A percentile compares a stretch with the other conserved stretches of the same genome.
Evolutionary conservation across 805 yeast genomes (phyloP).

Genomic region (Cyberlindnera mrakii): DNA sequence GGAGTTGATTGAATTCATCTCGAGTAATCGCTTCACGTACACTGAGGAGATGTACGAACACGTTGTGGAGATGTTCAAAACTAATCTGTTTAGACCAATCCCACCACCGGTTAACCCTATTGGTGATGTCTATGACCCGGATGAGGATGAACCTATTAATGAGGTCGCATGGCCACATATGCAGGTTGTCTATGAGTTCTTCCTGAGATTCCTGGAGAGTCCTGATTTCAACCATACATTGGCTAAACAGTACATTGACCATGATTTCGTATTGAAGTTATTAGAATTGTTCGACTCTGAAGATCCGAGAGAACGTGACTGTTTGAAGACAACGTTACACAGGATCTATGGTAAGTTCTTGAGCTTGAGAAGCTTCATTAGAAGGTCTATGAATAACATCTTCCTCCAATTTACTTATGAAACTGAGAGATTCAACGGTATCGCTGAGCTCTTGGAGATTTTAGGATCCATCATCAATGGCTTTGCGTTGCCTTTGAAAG

Average conservation of each 20-base stretch:
- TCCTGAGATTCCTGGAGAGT: conserved; percentile 85
- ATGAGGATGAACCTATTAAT: conserved; percentile 95
- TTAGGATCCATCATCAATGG: conserved; percentile 96
- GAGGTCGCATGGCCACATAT: conserved; percentile 99
- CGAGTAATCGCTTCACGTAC: conserved; percentile 74
- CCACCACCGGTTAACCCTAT: conserved; percentile 98
- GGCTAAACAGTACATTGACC: conserved; percentile 93
- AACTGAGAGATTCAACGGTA: conserved; percentile 92
- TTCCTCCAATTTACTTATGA: conserved; percentile 91
- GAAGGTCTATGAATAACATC: conserved; percentile 87
- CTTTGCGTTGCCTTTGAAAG: conserved; percentile 93
- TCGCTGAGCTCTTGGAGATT: conserved; percentile 90
- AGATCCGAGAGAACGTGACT: conserved; percentile 94
- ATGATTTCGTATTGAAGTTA: conserved; percentile 71
- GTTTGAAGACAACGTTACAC: conserved; percentile 90
- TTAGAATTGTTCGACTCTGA: conserved; percentile 92
- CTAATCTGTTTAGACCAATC: conserved; percentile 87
- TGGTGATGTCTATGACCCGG: conserved; percentile 95
- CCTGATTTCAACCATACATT: conserved; percentile 91
- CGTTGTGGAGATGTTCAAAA: conserved; percentile 84
- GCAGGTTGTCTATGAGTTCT: conserved; percentile 94
- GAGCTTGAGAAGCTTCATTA: conserved; percentile 80
- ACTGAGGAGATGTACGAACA: conserved; percentile 88
- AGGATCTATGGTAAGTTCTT: conserved; percentile 94
- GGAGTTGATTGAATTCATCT: conserved; percentile 83